These are phyloP conservation scores for Teunomyces gatunensis DNA, from an alignment of 805 yeast species.

Conservation along the genomic window DNA sequence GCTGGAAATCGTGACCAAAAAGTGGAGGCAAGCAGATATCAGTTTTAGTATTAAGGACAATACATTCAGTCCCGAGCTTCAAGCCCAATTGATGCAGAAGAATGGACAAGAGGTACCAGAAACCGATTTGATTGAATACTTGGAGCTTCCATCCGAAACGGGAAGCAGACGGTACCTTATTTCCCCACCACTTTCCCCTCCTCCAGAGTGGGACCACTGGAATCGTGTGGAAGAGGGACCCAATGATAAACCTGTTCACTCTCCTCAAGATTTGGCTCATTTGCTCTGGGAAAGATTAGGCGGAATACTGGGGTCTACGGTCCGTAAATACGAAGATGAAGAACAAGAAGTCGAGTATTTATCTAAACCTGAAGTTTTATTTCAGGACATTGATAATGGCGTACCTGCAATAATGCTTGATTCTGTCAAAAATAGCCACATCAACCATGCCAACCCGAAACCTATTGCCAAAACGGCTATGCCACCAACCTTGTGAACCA, in stretches of 20 bases:
- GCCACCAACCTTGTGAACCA: constrained; percentile 24
- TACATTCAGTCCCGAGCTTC: constrained; percentile 11
- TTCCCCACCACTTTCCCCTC: constrained; percentile 47
- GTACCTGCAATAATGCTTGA: constrained; percentile 43
- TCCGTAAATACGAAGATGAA: constrained; percentile 23
- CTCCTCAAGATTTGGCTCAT: constrained; percentile 41
- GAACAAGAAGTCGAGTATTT: constrained; percentile 19
- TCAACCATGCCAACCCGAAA: constrained; percentile 11
- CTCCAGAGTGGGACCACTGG: constrained; percentile 44
- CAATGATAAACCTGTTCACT: constrained; percentile 29
- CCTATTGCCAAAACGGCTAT: constrained; percentile 32
- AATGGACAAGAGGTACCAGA: background rate
- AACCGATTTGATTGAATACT: constrained; percentile 21
- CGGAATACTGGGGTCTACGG: constrained; percentile 35
- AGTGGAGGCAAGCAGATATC: constrained; percentile 17
- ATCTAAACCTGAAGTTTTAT: constrained; percentile 34
- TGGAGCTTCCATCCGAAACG: constrained; percentile 40
- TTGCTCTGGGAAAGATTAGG: constrained; percentile 45
- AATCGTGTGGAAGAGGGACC: constrained; percentile 43
- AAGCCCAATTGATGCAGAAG: background rate
- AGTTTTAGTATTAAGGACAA: constrained; percentile 38
- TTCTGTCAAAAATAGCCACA: constrained; percentile 15
- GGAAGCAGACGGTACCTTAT: constrained; percentile 39
- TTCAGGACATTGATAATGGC: constrained; percentile 35
- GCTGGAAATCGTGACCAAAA: constrained; percentile 12